Evolutionary conservation across 2,329 filamentous ascomycete genomes (phyloP).

Genomic region (Rhinocladiella similis): DNA sequence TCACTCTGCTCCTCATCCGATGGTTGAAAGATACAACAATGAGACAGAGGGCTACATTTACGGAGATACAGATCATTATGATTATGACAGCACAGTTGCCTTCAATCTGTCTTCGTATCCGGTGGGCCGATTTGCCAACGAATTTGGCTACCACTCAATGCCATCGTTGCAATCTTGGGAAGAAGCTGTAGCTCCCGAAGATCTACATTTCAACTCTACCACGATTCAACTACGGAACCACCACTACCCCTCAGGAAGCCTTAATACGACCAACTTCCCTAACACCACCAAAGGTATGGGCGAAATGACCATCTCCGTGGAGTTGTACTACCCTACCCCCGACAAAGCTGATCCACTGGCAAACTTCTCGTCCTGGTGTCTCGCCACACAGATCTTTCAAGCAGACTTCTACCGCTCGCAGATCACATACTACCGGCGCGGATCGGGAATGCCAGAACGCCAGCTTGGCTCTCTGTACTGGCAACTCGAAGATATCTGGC

Average conservation of each 20-base stretch:
- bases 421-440: slow-evolving; percentile 62
- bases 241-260: slow-evolving; percentile 55
- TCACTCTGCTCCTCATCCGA: slow-evolving; percentile 53
- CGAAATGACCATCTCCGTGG: slow-evolving; percentile 60
- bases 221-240: slow-evolving; percentile 59
- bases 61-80: slow-evolving; percentile 62
- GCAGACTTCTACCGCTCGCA: slow-evolving; percentile 62
- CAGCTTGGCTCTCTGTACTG: slow-evolving; percentile 64
- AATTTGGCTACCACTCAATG: slow-evolving; percentile 66
- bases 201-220: slow-evolving; percentile 60
- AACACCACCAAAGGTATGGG: slow-evolving; percentile 45
- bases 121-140: slow-evolving; percentile 61
- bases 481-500: slow-evolving; percentile 67
- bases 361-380: slow-evolving; percentile 64
- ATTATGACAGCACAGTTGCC: slow-evolving; percentile 54
- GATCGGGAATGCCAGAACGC: slow-evolving; percentile 57
- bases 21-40: slow-evolving; percentile 59
- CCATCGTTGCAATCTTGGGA: slow-evolving; percentile 60
- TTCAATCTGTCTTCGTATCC: slow-evolving; percentile 59
- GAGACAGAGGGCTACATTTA: slow-evolving; percentile 52
- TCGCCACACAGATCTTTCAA: slow-evolving; percentile 64
- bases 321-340: slow-evolving; percentile 59
- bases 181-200: slow-evolving; percentile 51
- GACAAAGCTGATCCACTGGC: slow-evolving; percentile 53
- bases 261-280: slow-evolving; percentile 48